Percentiles rank a stretch among this genome's conserved stretches.
phyloP scores from a whole-genome alignment of 805 yeast genomes.

The Lachancea sp. region DNA sequence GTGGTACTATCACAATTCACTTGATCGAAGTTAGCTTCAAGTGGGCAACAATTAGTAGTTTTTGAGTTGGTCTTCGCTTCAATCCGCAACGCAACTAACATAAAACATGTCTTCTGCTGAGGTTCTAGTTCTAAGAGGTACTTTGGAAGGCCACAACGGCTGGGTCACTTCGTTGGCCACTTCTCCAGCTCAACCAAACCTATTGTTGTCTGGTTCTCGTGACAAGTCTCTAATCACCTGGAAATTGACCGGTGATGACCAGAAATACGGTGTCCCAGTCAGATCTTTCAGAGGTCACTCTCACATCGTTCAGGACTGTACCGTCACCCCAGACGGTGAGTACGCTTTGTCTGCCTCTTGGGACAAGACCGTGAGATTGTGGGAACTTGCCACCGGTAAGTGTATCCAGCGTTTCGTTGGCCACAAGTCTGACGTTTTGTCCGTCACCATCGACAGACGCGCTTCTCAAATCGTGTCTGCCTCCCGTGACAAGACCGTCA shows the following conservation, averaged over 20 bases:
- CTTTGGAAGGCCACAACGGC: conserved; percentile 94
- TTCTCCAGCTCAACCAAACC: conserved; percentile 95
- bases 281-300: conserved; percentile 97
- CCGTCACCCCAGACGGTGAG: conserved; percentile 95
- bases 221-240: conserved; percentile 98
- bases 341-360: conserved; percentile 98
- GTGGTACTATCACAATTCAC: not conserved
- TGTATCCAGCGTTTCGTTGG: conserved; percentile 94
- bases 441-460: conserved; percentile 93
- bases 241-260: conserved; percentile 94
- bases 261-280: conserved; percentile 96
- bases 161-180: conserved; percentile 99
- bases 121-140: conserved; percentile 99
- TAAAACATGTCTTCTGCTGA: conserved; percentile 63
- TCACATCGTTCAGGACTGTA: conserved; percentile 97
- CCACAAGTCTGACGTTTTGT: conserved; percentile 95
- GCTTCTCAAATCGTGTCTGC: conserved; percentile 98
- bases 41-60: too few species aligned
- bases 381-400: conserved; percentile 95
- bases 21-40: too few species aligned
- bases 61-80: not conserved
- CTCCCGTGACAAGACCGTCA: conserved; percentile 98
- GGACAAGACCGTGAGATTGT: conserved; percentile 97
- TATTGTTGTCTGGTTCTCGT: conserved; percentile 96
- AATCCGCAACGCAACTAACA: not conserved